Conservation (phyloP, 306 rosid genomes). For the Urtica urens region DNA sequence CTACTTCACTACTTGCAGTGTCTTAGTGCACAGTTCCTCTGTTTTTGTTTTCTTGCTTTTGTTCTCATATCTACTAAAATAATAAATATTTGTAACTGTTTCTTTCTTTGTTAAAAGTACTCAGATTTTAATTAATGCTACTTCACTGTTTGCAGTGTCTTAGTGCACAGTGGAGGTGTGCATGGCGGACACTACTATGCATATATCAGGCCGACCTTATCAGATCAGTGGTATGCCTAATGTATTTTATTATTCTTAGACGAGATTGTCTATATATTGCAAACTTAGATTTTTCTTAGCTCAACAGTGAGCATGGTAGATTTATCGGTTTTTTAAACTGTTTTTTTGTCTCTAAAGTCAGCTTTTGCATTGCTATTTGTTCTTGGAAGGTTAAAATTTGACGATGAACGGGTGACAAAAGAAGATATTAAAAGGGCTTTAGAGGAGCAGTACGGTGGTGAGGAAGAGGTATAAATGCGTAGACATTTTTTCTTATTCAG, state of each 20-base stretch:
- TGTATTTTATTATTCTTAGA: slow-evolving; percentile 12
- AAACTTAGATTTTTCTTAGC: too few relatives aligned
- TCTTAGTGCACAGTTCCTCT: too few relatives aligned
- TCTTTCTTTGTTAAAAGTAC: too few relatives aligned
- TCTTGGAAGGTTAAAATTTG: slow-evolving; percentile 72
- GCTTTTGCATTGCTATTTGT: neutral
- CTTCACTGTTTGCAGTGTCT: slow-evolving; percentile 46
- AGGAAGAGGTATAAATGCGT: slow-evolving; percentile 94
- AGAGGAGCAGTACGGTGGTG: slow-evolving; percentile 99
- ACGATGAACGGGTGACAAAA: slow-evolving; percentile 94
- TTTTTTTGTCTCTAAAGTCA: neutral
- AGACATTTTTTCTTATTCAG: slow-evolving; percentile 13
- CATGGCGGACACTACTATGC: slow-evolving; percentile 99
- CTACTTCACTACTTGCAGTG: slow-evolving; percentile 36
- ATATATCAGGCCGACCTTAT: slow-evolving; percentile 90
- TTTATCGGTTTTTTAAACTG: neutral
- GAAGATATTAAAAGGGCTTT: slow-evolving; percentile 87
- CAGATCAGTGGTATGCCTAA: slow-evolving; percentile 71
- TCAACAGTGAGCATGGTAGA: too few relatives aligned
- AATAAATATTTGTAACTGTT: too few relatives aligned
- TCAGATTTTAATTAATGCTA: slow-evolving; percentile 5
- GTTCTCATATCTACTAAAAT: too few relatives aligned
- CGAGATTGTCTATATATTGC: slow-evolving; percentile 1
- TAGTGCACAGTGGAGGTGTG: slow-evolving; percentile 99
- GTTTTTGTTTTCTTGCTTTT: too few relatives aligned